Base-by-base conservation (phyloP, 192 early-diverging fungal species). In the Neocallimastix lanati region DNA sequence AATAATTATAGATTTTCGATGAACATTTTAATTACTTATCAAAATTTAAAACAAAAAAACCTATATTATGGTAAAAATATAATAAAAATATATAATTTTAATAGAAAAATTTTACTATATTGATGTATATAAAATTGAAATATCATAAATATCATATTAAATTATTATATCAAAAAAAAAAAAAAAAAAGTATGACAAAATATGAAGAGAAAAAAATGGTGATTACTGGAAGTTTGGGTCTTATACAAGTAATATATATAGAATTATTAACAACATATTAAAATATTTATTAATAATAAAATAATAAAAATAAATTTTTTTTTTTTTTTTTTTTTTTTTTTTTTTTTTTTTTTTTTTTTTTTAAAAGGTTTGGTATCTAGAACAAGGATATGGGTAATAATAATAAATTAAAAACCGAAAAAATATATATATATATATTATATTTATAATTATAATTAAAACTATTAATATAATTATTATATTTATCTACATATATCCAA, bases 1-100 rank as follows among this genome's bases (percentile, higher is more conserved):
- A n/a, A n/a, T n/a, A n/a, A n/a, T n/a, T n/a, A n/a, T n/a, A 81
- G 83, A 81, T 40, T 79, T 79, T 87, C n/a, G 86, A 87, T 83
- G 76, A 81, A 29, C 84, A 87, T 79, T 86, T 87, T 29, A 35
- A 29, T 21, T 81, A 84, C 33, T 29, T 87, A 28, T 84, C 83
- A n/a, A 81, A 50, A 35, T 78, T 37, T 14, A 79, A 81, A 25
- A 81, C 81, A 30, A 80, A 81, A 28, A 81, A 81, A 28, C 86
- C 86, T 76, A 77, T 87, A 15, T 35, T 87, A 67, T 84, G 81
- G 33, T 35, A 35, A 12, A 35, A 35, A 35, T 35, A 35, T 35
- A 7, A 35, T 35, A 3, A 82, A 81, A 28, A 80, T 7, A 7
- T 12, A 28, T 28, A 80, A 12, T 80, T 78, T 81, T 28, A 79